Percentiles rank a stretch among this genome's conserved stretches.
Evolutionary conservation across 345 rosid genomes (phyloP).

Genomic region (Bruguiera parviflora): DNA sequence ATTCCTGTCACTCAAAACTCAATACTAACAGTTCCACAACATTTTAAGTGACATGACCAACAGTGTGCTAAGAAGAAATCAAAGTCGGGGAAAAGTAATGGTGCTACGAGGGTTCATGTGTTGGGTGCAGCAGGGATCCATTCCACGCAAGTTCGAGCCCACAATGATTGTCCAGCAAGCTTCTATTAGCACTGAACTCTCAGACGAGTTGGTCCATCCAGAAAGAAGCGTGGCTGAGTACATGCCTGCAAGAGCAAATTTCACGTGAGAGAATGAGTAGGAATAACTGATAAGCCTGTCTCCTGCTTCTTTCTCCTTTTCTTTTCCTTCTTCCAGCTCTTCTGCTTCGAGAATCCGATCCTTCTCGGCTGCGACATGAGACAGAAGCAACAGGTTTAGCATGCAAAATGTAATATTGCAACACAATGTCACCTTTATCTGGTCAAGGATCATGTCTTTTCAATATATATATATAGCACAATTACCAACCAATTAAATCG

Average conservation of each 20-base stretch:
- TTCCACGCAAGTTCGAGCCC: constrained; percentile 85
- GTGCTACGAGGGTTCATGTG: constrained; percentile 73
- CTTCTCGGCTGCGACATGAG: constrained; percentile 46
- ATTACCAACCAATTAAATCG: no score
- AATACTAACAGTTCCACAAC: not conserved
- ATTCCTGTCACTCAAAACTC: no score
- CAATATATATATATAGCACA: no score
- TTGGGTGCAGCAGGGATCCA: constrained; percentile 77
- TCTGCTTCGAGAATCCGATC: constrained; percentile 60
- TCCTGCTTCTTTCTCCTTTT: constrained; percentile 49
- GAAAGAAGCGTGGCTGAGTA: constrained; percentile 96
- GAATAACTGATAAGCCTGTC: constrained; percentile 72
- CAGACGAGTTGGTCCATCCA: constrained; percentile 79
- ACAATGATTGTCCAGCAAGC: constrained; percentile 93
- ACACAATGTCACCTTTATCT: no score
- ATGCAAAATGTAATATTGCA: not conserved
- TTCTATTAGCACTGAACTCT: constrained; percentile 66
- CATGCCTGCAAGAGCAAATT: constrained; percentile 94
- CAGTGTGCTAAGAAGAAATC: constrained; percentile 49
- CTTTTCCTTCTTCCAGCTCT: constrained; percentile 66
- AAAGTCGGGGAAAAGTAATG: constrained; percentile 57
- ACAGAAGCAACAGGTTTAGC: not conserved
- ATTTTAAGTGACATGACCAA: no score
- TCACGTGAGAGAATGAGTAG: constrained; percentile 82
- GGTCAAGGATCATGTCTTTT: no score